Evolutionary conservation across 768 basidiomycete genomes (phyloP).

Genomic region (Xanthoconium stramineum): DNA sequence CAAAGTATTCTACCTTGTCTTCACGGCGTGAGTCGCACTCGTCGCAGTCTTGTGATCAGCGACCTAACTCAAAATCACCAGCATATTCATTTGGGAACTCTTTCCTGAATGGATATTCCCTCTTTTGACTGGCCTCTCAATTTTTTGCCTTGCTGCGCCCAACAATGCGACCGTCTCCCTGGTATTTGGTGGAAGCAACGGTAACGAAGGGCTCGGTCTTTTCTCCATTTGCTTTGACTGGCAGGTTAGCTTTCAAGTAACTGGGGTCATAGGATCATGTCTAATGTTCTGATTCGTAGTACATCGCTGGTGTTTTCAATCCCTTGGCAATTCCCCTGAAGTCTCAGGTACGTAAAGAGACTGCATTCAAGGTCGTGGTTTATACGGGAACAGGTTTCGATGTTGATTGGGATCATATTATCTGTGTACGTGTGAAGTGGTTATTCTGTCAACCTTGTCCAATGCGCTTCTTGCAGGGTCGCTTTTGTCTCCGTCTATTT

Average conservation of each 20-base stretch:
- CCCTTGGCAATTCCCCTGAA: conserved; percentile 54
- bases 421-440: conserved; percentile 41
- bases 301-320: conserved; percentile 32
- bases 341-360: conserved; percentile 35
- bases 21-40: conserved; percentile 29
- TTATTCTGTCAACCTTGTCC: background rate
- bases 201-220: conserved; percentile 60
- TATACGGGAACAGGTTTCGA: conserved; percentile 33
- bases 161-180: conserved; percentile 49
- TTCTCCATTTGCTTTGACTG: conserved; percentile 62
- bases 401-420: conserved; percentile 46
- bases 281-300: conserved; percentile 9
- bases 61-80: conserved; percentile 12
- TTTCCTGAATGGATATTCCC: conserved; percentile 45
- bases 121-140: conserved; percentile 56
- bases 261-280: background rate
- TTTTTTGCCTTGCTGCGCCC: conserved; percentile 56
- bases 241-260: conserved; percentile 40
- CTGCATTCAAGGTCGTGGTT: background rate
- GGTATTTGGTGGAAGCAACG: conserved; percentile 60
- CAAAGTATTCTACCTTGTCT: conserved; percentile 27
- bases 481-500: conserved; percentile 38
- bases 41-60: conserved; percentile 3
- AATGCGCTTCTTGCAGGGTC: conserved; percentile 17
- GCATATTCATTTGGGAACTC: conserved; percentile 32